phyloP scores from a whole-genome alignment of 2,329 filamentous ascomycete species.

The Cladorrhinum sp. region DNA sequence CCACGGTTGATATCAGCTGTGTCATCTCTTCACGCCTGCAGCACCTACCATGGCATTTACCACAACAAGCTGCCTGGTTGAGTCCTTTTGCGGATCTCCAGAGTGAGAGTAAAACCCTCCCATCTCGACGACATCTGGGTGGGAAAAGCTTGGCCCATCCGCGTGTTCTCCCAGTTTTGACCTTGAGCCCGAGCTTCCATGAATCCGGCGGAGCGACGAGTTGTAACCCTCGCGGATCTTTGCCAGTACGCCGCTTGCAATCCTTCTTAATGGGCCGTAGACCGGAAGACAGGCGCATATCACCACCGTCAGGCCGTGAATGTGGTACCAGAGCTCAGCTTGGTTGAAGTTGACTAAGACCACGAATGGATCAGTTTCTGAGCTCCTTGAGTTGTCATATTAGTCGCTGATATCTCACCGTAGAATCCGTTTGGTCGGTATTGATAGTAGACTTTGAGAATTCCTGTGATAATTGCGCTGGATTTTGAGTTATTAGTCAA shows the following conservation, averaged over 20 bases:
- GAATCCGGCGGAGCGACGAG: background rate
- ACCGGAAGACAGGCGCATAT: slow-evolving; percentile 1
- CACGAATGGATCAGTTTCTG: background rate
- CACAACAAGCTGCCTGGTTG: too few species aligned
- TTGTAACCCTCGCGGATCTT: background rate
- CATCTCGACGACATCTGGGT: too few species aligned
- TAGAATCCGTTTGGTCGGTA: background rate
- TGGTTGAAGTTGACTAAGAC: background rate
- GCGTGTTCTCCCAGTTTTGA: too few species aligned
- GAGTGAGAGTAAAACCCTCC: too few species aligned
- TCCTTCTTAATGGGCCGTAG: background rate
- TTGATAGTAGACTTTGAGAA: background rate
- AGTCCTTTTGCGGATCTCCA: too few species aligned
- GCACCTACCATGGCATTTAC: too few species aligned
- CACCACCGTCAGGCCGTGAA: background rate
- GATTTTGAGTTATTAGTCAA: background rate
- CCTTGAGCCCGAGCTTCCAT: too few species aligned
- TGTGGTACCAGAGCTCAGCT: background rate
- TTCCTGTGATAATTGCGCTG: background rate
- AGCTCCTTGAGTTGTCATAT: background rate
- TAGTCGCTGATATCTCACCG: background rate
- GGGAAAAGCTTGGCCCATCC: too few species aligned
- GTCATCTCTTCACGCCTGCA: too few species aligned
- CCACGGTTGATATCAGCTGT: too few species aligned
- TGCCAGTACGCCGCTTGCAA: background rate